A percentile compares a stretch with the other conserved stretches of the same genome.
These are phyloP conservation scores for Aureobasidium sp. DNA, from an alignment of 2,329 filamentous ascomycete species.

Conservation along the genomic window DNA sequence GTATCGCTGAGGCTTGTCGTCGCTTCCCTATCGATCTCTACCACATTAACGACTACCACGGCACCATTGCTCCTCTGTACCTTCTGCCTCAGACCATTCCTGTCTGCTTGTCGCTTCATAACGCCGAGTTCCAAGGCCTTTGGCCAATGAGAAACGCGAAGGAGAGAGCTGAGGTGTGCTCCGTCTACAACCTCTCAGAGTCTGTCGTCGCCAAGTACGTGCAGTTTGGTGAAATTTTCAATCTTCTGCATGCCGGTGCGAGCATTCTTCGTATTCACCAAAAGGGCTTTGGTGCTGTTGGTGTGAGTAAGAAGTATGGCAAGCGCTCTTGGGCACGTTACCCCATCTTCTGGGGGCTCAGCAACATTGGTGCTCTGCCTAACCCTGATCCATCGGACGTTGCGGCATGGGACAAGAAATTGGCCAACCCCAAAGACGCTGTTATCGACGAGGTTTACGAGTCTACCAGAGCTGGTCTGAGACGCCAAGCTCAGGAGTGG, in stretches of 20 bases:
- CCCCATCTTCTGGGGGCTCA: slow-evolving; percentile 62
- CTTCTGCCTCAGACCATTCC: slow-evolving; percentile 57
- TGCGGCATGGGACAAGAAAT: slow-evolving; percentile 51
- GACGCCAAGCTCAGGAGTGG: slow-evolving; percentile 60
- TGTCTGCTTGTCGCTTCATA: slow-evolving; percentile 58
- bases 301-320: slow-evolving; percentile 62
- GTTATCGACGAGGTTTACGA: slow-evolving; percentile 51
- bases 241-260: slow-evolving; percentile 59
- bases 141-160: slow-evolving; percentile 60
- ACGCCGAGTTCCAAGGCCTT: slow-evolving; percentile 62
- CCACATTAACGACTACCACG: slow-evolving; percentile 61
- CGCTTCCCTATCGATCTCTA: slow-evolving; percentile 59
- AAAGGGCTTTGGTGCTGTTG: slow-evolving; percentile 60
- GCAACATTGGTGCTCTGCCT: slow-evolving; percentile 55
- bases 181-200: slow-evolving; percentile 55
- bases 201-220: slow-evolving; percentile 55
- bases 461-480: slow-evolving; percentile 45
- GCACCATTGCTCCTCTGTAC: slow-evolving; percentile 57
- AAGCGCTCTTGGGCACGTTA: slow-evolving; percentile 60
- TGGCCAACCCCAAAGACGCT: slow-evolving; percentile 45
- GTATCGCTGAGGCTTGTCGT: slow-evolving; percentile 56
- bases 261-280: slow-evolving; percentile 61
- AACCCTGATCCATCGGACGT: slow-evolving; percentile 62
- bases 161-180: slow-evolving; percentile 57
- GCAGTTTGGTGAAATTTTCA: slow-evolving; percentile 63